Conservation (phyloP, 108 stramenopile species). For the Chaetoceros tenuissimus region DNA sequence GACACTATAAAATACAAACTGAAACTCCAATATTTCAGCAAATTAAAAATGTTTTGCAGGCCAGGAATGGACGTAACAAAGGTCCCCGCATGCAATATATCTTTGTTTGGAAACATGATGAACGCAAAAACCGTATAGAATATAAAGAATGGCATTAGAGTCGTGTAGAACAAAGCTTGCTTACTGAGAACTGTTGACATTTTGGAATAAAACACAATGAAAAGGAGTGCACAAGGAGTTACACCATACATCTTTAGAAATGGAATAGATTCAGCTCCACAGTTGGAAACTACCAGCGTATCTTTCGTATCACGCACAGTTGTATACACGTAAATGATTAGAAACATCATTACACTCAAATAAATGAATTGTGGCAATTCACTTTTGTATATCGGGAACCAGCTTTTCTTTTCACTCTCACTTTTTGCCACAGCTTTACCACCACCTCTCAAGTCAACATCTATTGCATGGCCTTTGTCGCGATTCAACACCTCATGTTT, state of each 20-base stretch:
- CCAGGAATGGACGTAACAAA: slow-evolving; percentile 18
- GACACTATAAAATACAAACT: slow-evolving; percentile 36
- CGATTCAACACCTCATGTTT: too few relatives aligned
- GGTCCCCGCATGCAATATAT: slow-evolving; percentile 30
- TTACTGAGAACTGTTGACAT: slow-evolving; percentile 32
- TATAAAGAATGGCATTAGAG: slow-evolving; percentile 50
- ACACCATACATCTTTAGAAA: slow-evolving; percentile 59
- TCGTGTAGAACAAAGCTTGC: slow-evolving; percentile 43
- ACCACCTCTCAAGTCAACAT: too few relatives aligned
- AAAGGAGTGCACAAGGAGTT: slow-evolving; percentile 25
- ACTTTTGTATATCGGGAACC: slow-evolving; percentile 16
- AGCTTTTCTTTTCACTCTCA: too few relatives aligned
- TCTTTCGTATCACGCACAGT: slow-evolving; percentile 75
- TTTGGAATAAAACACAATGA: slow-evolving; percentile 48
- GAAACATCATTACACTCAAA: slow-evolving; percentile 61
- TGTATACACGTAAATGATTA: slow-evolving; percentile 75
- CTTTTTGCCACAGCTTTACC: too few relatives aligned
- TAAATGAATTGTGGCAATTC: slow-evolving; percentile 46
- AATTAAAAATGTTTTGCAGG: slow-evolving; percentile 14
- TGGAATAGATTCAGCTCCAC: slow-evolving; percentile 72
- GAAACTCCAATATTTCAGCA: slow-evolving; percentile 35
- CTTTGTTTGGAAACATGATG: slow-evolving; percentile 51
- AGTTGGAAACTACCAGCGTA: slow-evolving; percentile 64
- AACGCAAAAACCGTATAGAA: slow-evolving; percentile 62
- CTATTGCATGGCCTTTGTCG: too few relatives aligned